These are phyloP conservation scores for Aspergillus fischeri DNA, from an alignment of 2,329 filamentous ascomycete species.

Conservation along the genomic window DNA sequence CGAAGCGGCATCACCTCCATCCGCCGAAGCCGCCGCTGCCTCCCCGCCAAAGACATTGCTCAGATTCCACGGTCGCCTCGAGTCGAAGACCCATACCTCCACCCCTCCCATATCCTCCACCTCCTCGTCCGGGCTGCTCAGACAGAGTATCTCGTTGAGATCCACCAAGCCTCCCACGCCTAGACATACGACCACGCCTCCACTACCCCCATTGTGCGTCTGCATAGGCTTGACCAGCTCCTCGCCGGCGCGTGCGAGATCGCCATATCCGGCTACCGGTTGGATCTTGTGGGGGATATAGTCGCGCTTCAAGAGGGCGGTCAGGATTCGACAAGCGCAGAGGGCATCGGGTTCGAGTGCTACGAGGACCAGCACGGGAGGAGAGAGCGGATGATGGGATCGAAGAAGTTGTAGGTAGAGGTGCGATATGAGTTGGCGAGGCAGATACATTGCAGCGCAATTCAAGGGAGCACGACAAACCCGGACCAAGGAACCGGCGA, in stretches of 20 bases:
- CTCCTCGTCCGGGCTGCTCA: slow-evolving; percentile 66
- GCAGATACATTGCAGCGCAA: slow-evolving; percentile 75
- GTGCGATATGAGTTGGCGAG: slow-evolving; percentile 80
- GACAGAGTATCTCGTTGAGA: slow-evolving; percentile 71
- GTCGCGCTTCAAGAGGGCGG: slow-evolving; percentile 89
- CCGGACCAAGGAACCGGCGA: background rate
- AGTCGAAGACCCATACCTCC: slow-evolving; percentile 91
- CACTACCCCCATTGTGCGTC: slow-evolving; percentile 74
- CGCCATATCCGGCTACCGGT: slow-evolving; percentile 86
- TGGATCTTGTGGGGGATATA: slow-evolving; percentile 98
- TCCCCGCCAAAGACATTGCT: slow-evolving; percentile 85
- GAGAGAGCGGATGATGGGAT: slow-evolving; percentile 82
- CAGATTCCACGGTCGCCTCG: slow-evolving; percentile 89
- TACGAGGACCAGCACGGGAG: slow-evolving; percentile 85
- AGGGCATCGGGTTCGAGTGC: slow-evolving; percentile 93
- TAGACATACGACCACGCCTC: slow-evolving; percentile 85
- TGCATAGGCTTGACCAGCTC: slow-evolving; percentile 83
- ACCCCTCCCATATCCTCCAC: slow-evolving; percentile 69
- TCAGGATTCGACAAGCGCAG: slow-evolving; percentile 91
- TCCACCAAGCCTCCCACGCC: slow-evolving; percentile 92
- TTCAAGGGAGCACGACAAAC: slow-evolving; percentile 18
- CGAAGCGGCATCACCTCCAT: slow-evolving; percentile 39
- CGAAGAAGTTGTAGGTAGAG: slow-evolving; percentile 86
- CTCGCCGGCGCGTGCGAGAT: slow-evolving; percentile 74
- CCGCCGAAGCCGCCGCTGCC: slow-evolving; percentile 48